Conservation (phyloP, 805 yeast species). For the Starmerella stellata region DNA sequence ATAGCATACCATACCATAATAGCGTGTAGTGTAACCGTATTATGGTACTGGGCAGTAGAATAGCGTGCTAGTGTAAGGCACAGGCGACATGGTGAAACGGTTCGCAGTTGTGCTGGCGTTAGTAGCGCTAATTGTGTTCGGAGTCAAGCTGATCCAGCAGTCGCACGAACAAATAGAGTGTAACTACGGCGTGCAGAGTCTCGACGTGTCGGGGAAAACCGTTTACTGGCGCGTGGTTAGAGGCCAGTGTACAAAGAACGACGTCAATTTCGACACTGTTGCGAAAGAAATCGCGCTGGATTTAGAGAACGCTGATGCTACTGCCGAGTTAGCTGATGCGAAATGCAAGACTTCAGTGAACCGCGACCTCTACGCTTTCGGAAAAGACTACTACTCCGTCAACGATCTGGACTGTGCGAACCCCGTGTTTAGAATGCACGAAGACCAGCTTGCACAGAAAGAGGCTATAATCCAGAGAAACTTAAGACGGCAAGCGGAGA, state of each 20-base stretch:
- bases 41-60: no score
- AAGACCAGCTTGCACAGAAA: constrained; percentile 3
- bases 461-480: background rate
- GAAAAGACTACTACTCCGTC: constrained; percentile 9
- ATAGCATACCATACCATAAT: no score
- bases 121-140: no score
- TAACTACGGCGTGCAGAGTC: constrained; percentile 9
- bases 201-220: constrained; percentile 8
- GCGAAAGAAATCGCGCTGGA: constrained; percentile 1
- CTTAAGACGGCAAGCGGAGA: background rate
- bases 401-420: constrained; percentile 10
- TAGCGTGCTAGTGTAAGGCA: no score
- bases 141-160: constrained; percentile 2
- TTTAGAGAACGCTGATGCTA: constrained; percentile 5
- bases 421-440: constrained; percentile 5
- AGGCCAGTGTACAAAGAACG: constrained; percentile 6
- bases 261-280: constrained; percentile 8
- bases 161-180: constrained; percentile 1
- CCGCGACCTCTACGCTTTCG: constrained; percentile 2
- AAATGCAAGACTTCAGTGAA: constrained; percentile 3
- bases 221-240: constrained; percentile 11
- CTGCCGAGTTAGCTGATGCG: background rate
- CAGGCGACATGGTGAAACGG: no score
- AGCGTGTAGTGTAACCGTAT: no score
- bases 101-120: no score